These are phyloP conservation scores for Aspergillus tanneri DNA, from an alignment of 2,329 filamentous ascomycete genomes.

Conservation along the genomic window DNA sequence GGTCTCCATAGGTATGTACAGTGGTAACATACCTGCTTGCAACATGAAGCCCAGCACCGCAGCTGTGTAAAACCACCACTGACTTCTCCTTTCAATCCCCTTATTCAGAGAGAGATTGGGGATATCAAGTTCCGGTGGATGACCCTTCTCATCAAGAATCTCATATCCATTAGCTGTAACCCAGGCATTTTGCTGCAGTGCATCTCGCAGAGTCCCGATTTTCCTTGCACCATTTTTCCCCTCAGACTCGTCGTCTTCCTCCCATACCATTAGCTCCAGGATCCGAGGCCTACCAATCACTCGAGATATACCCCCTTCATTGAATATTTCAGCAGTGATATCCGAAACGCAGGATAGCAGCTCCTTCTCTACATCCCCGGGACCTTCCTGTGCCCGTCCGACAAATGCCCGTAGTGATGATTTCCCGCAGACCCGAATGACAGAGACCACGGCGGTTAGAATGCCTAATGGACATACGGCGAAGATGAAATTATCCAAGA, in stretches of 20 bases:
- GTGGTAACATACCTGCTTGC: conserved; percentile 28
- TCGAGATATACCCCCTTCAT: conserved; percentile 40
- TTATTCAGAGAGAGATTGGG: conserved; percentile 40
- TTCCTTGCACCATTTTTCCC: conserved; percentile 20
- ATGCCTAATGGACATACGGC: conserved; percentile 49
- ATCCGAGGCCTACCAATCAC: conserved; percentile 38
- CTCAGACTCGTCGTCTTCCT: conserved; percentile 42
- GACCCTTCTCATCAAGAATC: conserved; percentile 12
- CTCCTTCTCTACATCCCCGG: conserved; percentile 43
- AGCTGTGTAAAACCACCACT: conserved; percentile 32
- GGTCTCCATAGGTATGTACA: neutral
- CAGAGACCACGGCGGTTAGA: conserved; percentile 45
- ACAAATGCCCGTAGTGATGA: conserved; percentile 47
- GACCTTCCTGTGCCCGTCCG: conserved; percentile 47
- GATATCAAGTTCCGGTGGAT: conserved; percentile 29
- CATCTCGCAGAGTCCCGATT: conserved; percentile 30
- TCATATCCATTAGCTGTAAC: conserved; percentile 6
- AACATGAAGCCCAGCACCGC: conserved; percentile 27
- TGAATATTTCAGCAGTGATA: conserved; percentile 49
- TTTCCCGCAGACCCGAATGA: conserved; percentile 49
- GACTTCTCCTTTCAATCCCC: conserved; percentile 30
- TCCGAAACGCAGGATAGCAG: conserved; percentile 50
- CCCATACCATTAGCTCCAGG: conserved; percentile 42
- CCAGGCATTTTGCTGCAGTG: conserved; percentile 26
- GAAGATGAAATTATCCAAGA: conserved; percentile 49